Evolutionary conservation across 2,329 filamentous ascomycete species (phyloP), one percentile per base, ranked within the genome.

Genomic region (Colletotrichum tofieldiae): DNA sequence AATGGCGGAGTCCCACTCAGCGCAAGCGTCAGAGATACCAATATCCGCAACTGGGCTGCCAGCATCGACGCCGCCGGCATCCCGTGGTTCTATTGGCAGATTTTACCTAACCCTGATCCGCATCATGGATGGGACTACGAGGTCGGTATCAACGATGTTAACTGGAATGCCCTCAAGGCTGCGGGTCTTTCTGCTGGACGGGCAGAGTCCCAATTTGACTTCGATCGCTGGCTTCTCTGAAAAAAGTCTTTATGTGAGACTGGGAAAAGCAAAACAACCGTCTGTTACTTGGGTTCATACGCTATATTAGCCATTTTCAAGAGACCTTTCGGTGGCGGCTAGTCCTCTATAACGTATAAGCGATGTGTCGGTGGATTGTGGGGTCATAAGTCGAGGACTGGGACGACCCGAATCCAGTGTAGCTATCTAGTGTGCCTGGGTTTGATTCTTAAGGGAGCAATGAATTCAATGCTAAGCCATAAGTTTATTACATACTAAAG

Each of bases 11-110:
- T 29, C 23, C 58, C 75, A 1, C 52, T 77, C 11, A 23, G 39
- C 35, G 8, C 49, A 5, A 61, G 41, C 2, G 75, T 75, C 3
- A 71, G 78, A 12, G 77, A 80, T 39, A 35, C 43, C 23, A 79
- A 79, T 37, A 80, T 81, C 43, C 72, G 71, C 54, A 69, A 63
- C 0, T 81, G 77, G 76, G 79, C 79, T 4, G 72, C 67, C 5
- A 69, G 61, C 18, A 79, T 81, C n/a, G 74, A 74, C 29, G 73
- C 73, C 5, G 76, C 77, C 18, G 80, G 79, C 8, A 78, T 81
- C 39, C 80, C 79, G 1, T 80, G 77, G 78, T 76, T 80, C 47
- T 81, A 81, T 65, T 81, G 79, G 80, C 78, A 81, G 75, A 79
- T 81, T 41, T 60, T 81, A 1, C 79, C 79, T 0, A 81, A 81